A percentile compares a stretch with the other conserved stretches of the same genome.
Evolutionary conservation across 108 stramenopile species (phyloP).

Genomic region (Cyclotella sp.): DNA sequence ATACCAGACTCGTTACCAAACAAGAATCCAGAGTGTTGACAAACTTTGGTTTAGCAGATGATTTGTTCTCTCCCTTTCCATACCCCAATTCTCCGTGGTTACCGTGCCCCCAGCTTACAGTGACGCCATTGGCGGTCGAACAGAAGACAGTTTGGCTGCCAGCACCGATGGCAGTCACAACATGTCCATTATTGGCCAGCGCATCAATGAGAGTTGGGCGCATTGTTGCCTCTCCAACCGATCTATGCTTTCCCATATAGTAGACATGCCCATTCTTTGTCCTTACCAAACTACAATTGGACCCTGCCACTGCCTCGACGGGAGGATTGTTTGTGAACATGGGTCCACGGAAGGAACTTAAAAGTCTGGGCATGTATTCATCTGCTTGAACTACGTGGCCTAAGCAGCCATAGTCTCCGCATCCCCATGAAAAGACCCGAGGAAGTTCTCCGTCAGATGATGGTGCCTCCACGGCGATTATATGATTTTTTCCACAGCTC

Average conservation of each 20-base stretch:
- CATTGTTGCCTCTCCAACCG: constrained; percentile 84
- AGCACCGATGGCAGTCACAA: constrained; percentile 65
- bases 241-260: constrained; percentile 84
- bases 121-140: constrained; percentile 69
- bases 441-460: constrained; percentile 39
- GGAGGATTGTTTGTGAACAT: constrained; percentile 58
- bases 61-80: constrained; percentile 68
- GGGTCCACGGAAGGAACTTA: constrained; percentile 57
- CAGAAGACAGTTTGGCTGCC: constrained; percentile 75
- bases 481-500: constrained; percentile 85
- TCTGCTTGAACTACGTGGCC: constrained; percentile 87
- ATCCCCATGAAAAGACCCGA: constrained; percentile 84
- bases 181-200: constrained; percentile 88
- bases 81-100: constrained; percentile 81
- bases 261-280: constrained; percentile 86
- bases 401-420: constrained; percentile 87
- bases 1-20: constrained; percentile 64
- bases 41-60: constrained; percentile 81
- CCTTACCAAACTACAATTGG: constrained; percentile 69
- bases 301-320: constrained; percentile 63
- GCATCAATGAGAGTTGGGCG: constrained; percentile 75
- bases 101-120: constrained; percentile 89
- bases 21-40: constrained; percentile 66
- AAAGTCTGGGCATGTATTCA: constrained; percentile 80
- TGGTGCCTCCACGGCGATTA: constrained; percentile 81